Evolutionary conservation across 2,329 filamentous ascomycete species (phyloP).

Genomic region (Sporothrix pseudoabietina): DNA sequence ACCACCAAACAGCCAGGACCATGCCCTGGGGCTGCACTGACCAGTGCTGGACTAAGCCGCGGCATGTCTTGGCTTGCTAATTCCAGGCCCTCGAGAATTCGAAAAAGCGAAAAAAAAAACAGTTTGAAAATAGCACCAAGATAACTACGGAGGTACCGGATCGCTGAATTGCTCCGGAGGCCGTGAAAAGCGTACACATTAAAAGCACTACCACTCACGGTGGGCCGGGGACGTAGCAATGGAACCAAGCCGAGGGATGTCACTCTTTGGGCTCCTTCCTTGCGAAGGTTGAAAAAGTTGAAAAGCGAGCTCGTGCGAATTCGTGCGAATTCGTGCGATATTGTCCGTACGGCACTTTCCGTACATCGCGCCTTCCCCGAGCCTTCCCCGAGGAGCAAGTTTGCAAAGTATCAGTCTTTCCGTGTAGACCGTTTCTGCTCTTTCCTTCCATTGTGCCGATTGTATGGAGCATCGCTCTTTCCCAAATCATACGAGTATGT

Average conservation of each 20-base stretch:
- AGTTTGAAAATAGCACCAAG: neutral
- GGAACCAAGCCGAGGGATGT: conserved; percentile 16
- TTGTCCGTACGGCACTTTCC: conserved; percentile 16
- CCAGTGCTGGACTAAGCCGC: neutral
- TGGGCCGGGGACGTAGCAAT: neutral
- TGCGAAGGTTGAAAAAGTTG: neutral
- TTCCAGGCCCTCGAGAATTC: neutral
- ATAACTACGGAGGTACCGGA: neutral
- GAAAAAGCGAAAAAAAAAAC: neutral
- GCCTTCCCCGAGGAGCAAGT: neutral
- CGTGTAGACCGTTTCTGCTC: neutral
- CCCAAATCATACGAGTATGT: neutral
- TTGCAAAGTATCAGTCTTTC: neutral
- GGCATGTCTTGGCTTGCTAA: neutral
- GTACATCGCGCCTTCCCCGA: neutral
- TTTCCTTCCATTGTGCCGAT: conserved; percentile 4
- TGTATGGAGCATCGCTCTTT: neutral
- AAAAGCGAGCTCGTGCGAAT: neutral
- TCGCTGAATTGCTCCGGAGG: conserved; percentile 20
- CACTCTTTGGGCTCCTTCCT: neutral
- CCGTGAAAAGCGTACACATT: neutral
- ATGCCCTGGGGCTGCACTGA: neutral
- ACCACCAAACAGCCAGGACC: neutral
- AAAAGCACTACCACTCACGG: neutral
- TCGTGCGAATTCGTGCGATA: conserved; percentile 10